Conservation (phyloP, 352 stramenopile species). For the Pythium myriotylum region DNA sequence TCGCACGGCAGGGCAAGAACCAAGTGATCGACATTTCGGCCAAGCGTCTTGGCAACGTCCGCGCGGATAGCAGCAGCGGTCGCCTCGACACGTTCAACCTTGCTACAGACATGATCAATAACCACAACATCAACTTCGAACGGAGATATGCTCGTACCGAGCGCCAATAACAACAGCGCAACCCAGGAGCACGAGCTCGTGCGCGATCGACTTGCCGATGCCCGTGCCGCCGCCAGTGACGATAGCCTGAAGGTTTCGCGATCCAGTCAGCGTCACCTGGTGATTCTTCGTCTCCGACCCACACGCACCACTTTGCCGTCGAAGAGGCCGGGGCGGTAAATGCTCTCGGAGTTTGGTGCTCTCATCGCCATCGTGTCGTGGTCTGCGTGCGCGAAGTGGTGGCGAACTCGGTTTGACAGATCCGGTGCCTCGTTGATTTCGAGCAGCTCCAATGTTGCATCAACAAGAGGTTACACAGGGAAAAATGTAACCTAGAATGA, state of each 20-base stretch:
- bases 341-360: conserved; percentile 35
- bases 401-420: conserved; percentile 4
- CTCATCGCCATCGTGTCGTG: conserved; percentile 33
- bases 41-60: conserved; percentile 32
- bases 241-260: conserved; percentile 35
- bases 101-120: conserved; percentile 32
- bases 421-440: conserved; percentile 7
- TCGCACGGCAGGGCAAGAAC: conserved; percentile 57
- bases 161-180: conserved; percentile 72
- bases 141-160: conserved; percentile 32
- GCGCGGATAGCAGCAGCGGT: conserved; percentile 54
- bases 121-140: neutral
- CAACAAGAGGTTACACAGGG: conserved; percentile 12
- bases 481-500: conserved; percentile 1
- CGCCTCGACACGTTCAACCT: conserved; percentile 50
- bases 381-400: neutral
- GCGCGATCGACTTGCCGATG: conserved; percentile 75
- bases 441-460: conserved; percentile 15
- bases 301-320: conserved; percentile 59
- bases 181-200: conserved; percentile 70
- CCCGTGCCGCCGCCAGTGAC: conserved; percentile 82
- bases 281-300: neutral
- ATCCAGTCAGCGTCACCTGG: neutral
- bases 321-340: conserved; percentile 62
- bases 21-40: conserved; percentile 28